A percentile compares a stretch with the other conserved stretches of the same genome.
Evolutionary conservation across 2,329 filamentous ascomycete genomes (phyloP).

Genomic region (Botrytis paeoniae): DNA sequence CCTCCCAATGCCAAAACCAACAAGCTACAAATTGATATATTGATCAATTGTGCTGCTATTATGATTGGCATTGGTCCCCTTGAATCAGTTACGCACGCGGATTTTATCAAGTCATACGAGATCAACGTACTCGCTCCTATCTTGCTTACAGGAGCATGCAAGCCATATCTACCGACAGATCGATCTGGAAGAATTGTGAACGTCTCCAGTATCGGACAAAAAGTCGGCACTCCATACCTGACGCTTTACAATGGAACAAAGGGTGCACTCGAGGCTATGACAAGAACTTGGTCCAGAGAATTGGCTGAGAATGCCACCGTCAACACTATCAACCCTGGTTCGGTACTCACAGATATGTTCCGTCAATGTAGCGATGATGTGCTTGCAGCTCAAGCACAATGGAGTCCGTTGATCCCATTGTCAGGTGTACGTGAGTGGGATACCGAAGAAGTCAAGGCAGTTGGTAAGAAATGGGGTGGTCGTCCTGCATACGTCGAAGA

Average conservation of each 20-base stretch:
- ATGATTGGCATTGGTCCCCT: conserved; percentile 58
- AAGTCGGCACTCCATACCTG: conserved; percentile 54
- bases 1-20: conserved; percentile 40
- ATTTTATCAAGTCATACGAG: conserved; percentile 69
- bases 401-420: conserved; percentile 19
- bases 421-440: conserved; percentile 22
- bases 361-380: conserved; percentile 22
- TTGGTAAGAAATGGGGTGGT: conserved; percentile 19
- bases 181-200: conserved; percentile 62
- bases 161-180: conserved; percentile 65
- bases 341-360: conserved; percentile 20
- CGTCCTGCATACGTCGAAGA: conserved; percentile 21
- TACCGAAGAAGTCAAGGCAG: conserved; percentile 19
- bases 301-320: conserved; percentile 18
- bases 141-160: conserved; percentile 67
- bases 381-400: conserved; percentile 20
- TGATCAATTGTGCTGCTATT: conserved; percentile 80
- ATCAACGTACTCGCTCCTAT: conserved; percentile 80
- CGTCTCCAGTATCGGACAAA: conserved; percentile 54
- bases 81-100: conserved; percentile 55
- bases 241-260: conserved; percentile 62
- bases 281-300: conserved; percentile 33
- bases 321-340: conserved; percentile 18
- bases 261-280: conserved; percentile 63
- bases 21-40: conserved; percentile 68